These are phyloP conservation scores for Leucosporidium scottii DNA, from an alignment of 768 basidiomycete genomes.

Conservation along the genomic window DNA sequence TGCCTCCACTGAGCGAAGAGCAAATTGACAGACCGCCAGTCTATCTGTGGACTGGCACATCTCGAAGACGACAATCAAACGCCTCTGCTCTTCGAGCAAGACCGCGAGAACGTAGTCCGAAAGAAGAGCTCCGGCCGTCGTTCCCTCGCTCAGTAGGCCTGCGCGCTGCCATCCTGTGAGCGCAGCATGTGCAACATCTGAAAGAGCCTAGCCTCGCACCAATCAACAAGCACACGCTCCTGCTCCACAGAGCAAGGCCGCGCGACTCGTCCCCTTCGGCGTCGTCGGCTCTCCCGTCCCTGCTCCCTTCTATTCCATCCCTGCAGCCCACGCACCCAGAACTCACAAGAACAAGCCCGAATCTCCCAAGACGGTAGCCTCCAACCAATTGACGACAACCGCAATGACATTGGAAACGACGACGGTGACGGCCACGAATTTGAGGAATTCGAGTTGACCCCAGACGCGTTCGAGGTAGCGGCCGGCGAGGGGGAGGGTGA, in stretches of 20 bases:
- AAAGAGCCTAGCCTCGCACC: too few relatives aligned
- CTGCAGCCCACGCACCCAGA: background rate
- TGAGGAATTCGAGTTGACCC: constrained; percentile 50
- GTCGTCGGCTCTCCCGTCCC: background rate
- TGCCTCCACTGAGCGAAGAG: too few relatives aligned
- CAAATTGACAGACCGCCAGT: too few relatives aligned
- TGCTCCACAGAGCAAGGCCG: background rate
- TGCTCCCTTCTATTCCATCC: background rate
- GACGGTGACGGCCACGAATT: constrained; percentile 65
- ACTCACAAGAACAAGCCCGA: constrained; percentile 30
- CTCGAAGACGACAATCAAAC: too few relatives aligned
- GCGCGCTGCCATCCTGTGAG: too few relatives aligned
- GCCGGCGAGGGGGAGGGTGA: constrained; percentile 71
- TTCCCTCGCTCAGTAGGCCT: too few relatives aligned
- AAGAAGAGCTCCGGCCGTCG: too few relatives aligned
- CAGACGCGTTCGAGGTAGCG: constrained; percentile 91
- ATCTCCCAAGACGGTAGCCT: constrained; percentile 42
- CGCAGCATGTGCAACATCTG: too few relatives aligned
- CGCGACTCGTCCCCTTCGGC: background rate
- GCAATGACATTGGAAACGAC: constrained; percentile 81
- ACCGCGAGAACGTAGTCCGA: too few relatives aligned
- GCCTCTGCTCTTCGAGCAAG: too few relatives aligned
- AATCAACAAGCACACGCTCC: too few relatives aligned
- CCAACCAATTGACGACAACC: constrained; percentile 80
- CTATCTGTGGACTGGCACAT: too few relatives aligned